These are phyloP conservation scores for Clitopilus hobsonii DNA, from an alignment of 768 basidiomycete genomes.

Conservation along the genomic window DNA sequence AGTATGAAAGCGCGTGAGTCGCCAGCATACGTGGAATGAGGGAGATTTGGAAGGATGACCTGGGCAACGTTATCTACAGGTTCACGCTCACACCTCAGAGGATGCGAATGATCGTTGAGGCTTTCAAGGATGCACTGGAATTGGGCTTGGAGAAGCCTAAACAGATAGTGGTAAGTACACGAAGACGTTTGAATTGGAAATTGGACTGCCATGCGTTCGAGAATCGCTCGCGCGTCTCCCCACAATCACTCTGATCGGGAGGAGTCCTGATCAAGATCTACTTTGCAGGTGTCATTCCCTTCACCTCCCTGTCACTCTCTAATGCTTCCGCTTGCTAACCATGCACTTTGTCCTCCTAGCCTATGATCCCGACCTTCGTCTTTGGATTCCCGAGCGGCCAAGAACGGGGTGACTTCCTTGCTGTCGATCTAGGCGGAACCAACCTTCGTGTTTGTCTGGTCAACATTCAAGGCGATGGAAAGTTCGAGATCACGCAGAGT, in stretches of 20 bases:
- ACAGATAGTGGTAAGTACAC: constrained; percentile 77
- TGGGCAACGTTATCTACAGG: constrained; percentile 29
- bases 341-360: constrained; percentile 40
- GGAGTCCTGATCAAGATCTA: neutral
- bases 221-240: constrained; percentile 5
- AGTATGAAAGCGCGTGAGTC: constrained; percentile 81
- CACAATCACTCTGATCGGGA: neutral
- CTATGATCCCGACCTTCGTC: constrained; percentile 96
- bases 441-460: constrained; percentile 99
- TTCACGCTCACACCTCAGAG: constrained; percentile 86
- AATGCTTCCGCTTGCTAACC: neutral
- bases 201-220: constrained; percentile 4
- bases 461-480: constrained; percentile 84
- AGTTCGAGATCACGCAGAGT: constrained; percentile 96
- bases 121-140: constrained; percentile 91
- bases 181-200: neutral
- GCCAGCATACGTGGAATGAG: constrained; percentile 7
- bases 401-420: constrained; percentile 87
- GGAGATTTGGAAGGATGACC: constrained; percentile 4
- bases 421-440: constrained; percentile 89
- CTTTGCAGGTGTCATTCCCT: neutral
- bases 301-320: neutral
- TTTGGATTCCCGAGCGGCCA: constrained; percentile 92
- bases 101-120: constrained; percentile 96
- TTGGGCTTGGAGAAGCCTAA: constrained; percentile 75